phyloP scores from a whole-genome alignment of 306 rosid species.

The Cyclanthera cordifolia region DNA sequence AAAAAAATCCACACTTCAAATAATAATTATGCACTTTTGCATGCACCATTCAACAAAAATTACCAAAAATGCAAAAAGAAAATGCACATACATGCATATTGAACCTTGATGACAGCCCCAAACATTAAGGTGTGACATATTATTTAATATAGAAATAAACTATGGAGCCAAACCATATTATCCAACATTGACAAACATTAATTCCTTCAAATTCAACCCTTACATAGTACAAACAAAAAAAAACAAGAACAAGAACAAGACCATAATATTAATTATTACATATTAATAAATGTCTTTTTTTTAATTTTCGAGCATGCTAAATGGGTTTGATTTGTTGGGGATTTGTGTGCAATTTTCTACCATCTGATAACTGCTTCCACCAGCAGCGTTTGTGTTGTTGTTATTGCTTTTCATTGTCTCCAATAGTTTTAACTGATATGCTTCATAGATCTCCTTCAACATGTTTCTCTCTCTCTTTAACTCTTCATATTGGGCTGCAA shows the following conservation, averaged over 20 bases:
- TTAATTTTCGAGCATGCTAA: constrained; percentile 1
- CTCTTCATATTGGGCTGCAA: constrained; percentile 20
- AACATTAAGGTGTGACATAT: neutral
- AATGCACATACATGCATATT: neutral
- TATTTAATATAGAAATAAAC: constrained; percentile 2
- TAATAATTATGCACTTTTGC: neutral
- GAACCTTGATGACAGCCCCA: neutral
- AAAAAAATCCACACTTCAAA: neutral
- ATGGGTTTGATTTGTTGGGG: neutral
- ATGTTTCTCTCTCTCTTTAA: constrained; percentile 17
- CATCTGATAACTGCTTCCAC: neutral
- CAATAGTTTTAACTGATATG: neutral
- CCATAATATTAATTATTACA: too few relatives aligned
- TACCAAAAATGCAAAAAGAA: neutral
- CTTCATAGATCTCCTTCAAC: constrained; percentile 3
- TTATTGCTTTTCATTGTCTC: neutral
- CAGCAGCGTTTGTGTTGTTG: neutral
- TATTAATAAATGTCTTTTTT: neutral
- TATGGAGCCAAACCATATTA: neutral
- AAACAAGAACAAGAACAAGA: neutral
- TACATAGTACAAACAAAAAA: neutral
- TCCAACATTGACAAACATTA: neutral
- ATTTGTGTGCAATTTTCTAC: neutral
- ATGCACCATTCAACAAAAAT: neutral
- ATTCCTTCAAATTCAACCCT: neutral